These are phyloP conservation scores for Digitaria exilis DNA, from an alignment of 202 grass and related monocot genomes.

Conservation along the genomic window DNA sequence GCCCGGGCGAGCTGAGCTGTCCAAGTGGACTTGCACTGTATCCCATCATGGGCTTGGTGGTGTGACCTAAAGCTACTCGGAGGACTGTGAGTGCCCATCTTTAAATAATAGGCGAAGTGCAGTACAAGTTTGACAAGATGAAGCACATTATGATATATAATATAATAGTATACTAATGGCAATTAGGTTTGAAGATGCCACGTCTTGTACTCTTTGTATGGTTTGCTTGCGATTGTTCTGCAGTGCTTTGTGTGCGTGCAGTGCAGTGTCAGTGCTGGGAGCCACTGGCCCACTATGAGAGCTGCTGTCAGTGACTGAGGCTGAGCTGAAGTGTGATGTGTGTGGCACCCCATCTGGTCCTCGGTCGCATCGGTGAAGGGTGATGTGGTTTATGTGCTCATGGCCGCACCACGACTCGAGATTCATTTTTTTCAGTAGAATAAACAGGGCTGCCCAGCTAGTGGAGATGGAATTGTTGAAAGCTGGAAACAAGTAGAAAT, in stretches of 20 bases:
- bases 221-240: slow-evolving; percentile 4
- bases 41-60: slow-evolving; percentile 30
- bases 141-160: background rate
- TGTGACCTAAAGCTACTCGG: slow-evolving; percentile 41
- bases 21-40: slow-evolving; percentile 44
- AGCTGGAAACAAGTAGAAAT: background rate
- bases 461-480: slow-evolving; percentile 30
- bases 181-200: slow-evolving; percentile 27
- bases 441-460: background rate
- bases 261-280: background rate
- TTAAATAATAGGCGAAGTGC: background rate
- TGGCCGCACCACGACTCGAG: background rate
- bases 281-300: background rate
- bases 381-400: slow-evolving; percentile 16
- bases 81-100: background rate
- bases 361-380: background rate
- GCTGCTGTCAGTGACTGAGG: background rate
- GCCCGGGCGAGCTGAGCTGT: slow-evolving; percentile 37
- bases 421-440: background rate
- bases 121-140: background rate
- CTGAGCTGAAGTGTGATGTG: slow-evolving; percentile 5
- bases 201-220: too few species aligned
- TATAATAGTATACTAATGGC: background rate
- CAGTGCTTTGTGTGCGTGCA: background rate
- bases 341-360: background rate